A percentile compares a stretch with the other conserved stretches of the same genome.
phyloP scores from a whole-genome alignment of 768 basidiomycete species.

The Phaffia tasmanica region DNA sequence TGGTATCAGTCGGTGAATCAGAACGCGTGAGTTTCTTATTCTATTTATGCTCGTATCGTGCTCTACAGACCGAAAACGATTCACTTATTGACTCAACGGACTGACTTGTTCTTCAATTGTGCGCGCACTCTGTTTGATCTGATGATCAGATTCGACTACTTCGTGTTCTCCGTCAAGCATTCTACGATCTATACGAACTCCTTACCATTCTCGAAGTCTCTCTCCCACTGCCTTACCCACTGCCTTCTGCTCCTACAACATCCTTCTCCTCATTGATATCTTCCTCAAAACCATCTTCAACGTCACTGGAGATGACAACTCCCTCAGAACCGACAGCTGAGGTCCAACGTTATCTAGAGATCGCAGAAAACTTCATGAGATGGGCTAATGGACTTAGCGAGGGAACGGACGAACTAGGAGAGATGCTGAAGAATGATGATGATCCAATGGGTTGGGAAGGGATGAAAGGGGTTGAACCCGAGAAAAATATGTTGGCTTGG shows the following conservation, averaged over 20 bases:
- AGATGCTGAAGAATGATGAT: no score
- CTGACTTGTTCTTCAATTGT: not conserved
- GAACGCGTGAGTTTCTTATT: constrained; percentile 55
- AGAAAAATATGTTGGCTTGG: no score
- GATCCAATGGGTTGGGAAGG: no score
- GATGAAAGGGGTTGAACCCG: no score
- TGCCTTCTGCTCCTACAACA: constrained; percentile 29
- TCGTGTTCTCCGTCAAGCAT: constrained; percentile 50
- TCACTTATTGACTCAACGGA: constrained; percentile 8
- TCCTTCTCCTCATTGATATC: constrained; percentile 17
- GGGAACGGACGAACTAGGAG: constrained; percentile 17
- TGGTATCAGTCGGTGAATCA: constrained; percentile 70
- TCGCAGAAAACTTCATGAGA: constrained; percentile 28
- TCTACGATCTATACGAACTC: constrained; percentile 70
- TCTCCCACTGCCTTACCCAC: constrained; percentile 45
- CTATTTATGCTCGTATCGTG: not conserved
- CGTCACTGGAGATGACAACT: constrained; percentile 36
- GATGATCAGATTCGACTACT: constrained; percentile 53
- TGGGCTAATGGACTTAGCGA: constrained; percentile 24
- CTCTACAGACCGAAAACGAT: not conserved
- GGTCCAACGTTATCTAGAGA: constrained; percentile 28
- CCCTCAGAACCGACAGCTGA: constrained; percentile 27
- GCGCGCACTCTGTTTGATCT: no score
- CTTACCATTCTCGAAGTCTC: constrained; percentile 68
- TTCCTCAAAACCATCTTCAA: not conserved